Conservation (phyloP, 495 filamentous ascomycete genomes). For the Terfezia claveryi region DNA sequence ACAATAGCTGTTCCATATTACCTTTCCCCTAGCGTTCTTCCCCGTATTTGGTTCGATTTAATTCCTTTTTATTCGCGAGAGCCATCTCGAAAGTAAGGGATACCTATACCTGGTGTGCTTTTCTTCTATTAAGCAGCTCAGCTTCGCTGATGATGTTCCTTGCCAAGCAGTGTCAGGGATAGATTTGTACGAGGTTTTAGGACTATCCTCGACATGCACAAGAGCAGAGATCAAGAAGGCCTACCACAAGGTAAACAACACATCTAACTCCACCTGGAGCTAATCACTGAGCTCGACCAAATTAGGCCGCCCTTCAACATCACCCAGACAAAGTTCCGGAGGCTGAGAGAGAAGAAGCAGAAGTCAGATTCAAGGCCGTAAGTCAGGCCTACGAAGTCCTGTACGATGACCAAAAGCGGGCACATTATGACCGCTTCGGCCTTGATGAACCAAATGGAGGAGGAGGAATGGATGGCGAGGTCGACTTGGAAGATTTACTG, state of each 20-base stretch:
- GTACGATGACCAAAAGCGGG: conserved; percentile 79
- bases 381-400: conserved; percentile 95
- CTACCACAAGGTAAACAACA: conserved; percentile 59
- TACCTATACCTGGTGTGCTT: too few relatives aligned
- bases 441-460: conserved; percentile 55
- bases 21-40: too few relatives aligned
- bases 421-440: conserved; percentile 78
- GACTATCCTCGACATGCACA: conserved; percentile 41
- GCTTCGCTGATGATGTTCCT: too few relatives aligned
- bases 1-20: too few relatives aligned
- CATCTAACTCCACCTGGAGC: background rate
- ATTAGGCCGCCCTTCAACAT: conserved; percentile 60
- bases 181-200: conserved; percentile 42
- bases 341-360: conserved; percentile 58
- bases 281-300: too few relatives aligned
- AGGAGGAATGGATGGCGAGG: conserved; percentile 42
- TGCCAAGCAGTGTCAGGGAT: background rate
- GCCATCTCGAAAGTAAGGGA: too few relatives aligned
- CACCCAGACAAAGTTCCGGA: conserved; percentile 95
- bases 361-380: conserved; percentile 73
- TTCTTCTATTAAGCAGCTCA: too few relatives aligned
- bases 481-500: conserved; percentile 77
- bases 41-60: too few relatives aligned
- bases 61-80: too few relatives aligned
- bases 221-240: conserved; percentile 88